These are phyloP conservation scores for Phaeomoniella chlamydospora DNA, from an alignment of 2,329 filamentous ascomycete species.

Conservation along the genomic window DNA sequence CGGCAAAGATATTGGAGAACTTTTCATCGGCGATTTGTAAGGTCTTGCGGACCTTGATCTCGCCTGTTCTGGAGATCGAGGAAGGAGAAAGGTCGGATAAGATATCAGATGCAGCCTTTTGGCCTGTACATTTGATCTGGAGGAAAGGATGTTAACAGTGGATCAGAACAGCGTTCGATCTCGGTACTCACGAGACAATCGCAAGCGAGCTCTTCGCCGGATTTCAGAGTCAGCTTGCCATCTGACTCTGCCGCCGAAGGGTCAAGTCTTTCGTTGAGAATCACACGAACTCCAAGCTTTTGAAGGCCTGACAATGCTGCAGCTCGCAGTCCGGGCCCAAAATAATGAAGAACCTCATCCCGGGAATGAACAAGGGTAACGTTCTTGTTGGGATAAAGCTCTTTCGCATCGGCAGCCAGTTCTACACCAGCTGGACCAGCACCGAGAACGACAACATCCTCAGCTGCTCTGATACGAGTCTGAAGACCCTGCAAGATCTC, in stretches of 20 bases:
- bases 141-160: neutral
- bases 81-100: conserved; percentile 1
- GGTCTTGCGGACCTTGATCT: conserved; percentile 37
- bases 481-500: conserved; percentile 7
- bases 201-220: conserved; percentile 4
- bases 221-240: conserved; percentile 4
- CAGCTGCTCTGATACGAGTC: conserved; percentile 24
- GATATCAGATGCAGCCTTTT: conserved; percentile 4
- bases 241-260: conserved; percentile 3
- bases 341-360: conserved; percentile 11
- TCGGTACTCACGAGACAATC: conserved; percentile 3
- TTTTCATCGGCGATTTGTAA: conserved; percentile 38
- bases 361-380: conserved; percentile 34
- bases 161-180: too few species aligned
- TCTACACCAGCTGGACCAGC: conserved; percentile 37
- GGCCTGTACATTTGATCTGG: conserved; percentile 8
- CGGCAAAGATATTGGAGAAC: conserved; percentile 41
- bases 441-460: conserved; percentile 32
- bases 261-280: conserved; percentile 6
- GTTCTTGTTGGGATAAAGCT: conserved; percentile 30
- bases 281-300: conserved; percentile 9
- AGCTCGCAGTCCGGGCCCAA: conserved; percentile 8
- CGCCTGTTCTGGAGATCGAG: conserved; percentile 2
- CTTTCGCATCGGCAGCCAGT: conserved; percentile 34
- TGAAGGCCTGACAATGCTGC: conserved; percentile 6